phyloP scores from a whole-genome alignment of 495 filamentous ascomycete genomes.

The Tuber melanosporum region DNA sequence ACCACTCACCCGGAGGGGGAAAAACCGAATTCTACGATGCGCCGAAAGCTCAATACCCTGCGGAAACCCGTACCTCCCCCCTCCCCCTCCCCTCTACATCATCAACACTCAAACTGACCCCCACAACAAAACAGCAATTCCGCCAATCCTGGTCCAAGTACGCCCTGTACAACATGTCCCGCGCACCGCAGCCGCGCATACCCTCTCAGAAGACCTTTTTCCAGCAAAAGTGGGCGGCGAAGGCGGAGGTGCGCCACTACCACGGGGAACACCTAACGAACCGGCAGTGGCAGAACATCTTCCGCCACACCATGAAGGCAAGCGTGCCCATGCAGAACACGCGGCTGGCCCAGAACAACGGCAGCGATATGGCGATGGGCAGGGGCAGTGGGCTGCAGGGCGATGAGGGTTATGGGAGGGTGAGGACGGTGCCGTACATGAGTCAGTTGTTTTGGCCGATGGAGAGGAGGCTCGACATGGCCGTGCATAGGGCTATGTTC shows the following conservation, averaged over 20 bases:
- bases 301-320: slow-evolving; percentile 64
- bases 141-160: slow-evolving; percentile 97
- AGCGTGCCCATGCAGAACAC: slow-evolving; percentile 76
- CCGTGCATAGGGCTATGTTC: slow-evolving; percentile 86
- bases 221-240: slow-evolving; percentile 96
- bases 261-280: slow-evolving; percentile 92
- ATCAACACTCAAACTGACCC: slow-evolving; percentile 12
- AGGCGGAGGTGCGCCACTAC: slow-evolving; percentile 72
- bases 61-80: slow-evolving; percentile 52
- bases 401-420: slow-evolving; percentile 4
- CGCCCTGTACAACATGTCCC: slow-evolving; percentile 79
- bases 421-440: slow-evolving; percentile 66
- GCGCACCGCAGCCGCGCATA: slow-evolving; percentile 39
- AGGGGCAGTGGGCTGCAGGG: slow-evolving; percentile 64
- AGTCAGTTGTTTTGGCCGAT: slow-evolving; percentile 86
- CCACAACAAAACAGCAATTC: slow-evolving; percentile 60
- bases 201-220: slow-evolving; percentile 61
- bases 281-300: slow-evolving; percentile 86
- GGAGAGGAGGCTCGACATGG: slow-evolving; percentile 83
- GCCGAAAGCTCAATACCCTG: slow-evolving; percentile 58
- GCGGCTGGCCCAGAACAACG: slow-evolving; percentile 70
- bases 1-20: not conserved
- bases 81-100: slow-evolving; percentile 4
- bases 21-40: slow-evolving; percentile 48
- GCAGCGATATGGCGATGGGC: slow-evolving; percentile 70